Conservation (phyloP, 148 eudicot genomes). For the Oxyria digyna region DNA sequence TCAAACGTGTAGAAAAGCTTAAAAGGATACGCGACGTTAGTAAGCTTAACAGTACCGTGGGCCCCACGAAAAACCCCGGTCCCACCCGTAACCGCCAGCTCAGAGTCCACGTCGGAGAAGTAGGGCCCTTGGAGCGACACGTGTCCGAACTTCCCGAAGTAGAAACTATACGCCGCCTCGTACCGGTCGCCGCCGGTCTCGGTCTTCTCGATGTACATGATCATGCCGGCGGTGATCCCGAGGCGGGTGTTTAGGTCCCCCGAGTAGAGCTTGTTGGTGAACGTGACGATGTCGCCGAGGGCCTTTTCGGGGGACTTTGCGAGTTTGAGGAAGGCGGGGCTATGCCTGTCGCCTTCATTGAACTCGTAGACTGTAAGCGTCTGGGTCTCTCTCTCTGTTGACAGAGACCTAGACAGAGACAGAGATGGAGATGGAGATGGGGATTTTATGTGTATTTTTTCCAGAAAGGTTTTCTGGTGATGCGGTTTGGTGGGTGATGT, state of each 20-base stretch:
- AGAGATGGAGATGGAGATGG: not conserved
- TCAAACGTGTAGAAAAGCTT: slow-evolving; percentile 12
- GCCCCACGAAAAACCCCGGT: slow-evolving; percentile 13
- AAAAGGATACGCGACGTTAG: slow-evolving; percentile 12
- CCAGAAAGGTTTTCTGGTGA: not conserved
- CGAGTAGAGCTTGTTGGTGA: slow-evolving; percentile 9
- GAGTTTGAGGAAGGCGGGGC: slow-evolving; percentile 14
- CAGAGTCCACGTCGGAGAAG: slow-evolving; percentile 1
- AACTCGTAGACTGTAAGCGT: slow-evolving; percentile 15
- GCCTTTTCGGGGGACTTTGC: slow-evolving; percentile 10
- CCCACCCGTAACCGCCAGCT: slow-evolving; percentile 20
- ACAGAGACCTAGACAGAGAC: too few relatives aligned
- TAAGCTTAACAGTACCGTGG: slow-evolving; percentile 10
- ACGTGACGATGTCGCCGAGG: slow-evolving; percentile 6
- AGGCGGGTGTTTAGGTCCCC: slow-evolving; percentile 1
- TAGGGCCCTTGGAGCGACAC: slow-evolving; percentile 30
- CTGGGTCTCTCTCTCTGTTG: not conserved
- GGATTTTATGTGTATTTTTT: not conserved
- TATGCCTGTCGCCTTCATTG: slow-evolving; percentile 18
- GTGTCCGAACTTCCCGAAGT: slow-evolving; percentile 42
- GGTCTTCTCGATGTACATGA: slow-evolving; percentile 27
- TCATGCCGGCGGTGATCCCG: slow-evolving; percentile 35
- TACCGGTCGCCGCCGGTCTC: slow-evolving; percentile 34
- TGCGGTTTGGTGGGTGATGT: not conserved
- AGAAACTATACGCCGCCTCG: slow-evolving; percentile 43